phyloP scores from a whole-genome alignment of 345 rosid species.

The Clarkia xantiana region DNA sequence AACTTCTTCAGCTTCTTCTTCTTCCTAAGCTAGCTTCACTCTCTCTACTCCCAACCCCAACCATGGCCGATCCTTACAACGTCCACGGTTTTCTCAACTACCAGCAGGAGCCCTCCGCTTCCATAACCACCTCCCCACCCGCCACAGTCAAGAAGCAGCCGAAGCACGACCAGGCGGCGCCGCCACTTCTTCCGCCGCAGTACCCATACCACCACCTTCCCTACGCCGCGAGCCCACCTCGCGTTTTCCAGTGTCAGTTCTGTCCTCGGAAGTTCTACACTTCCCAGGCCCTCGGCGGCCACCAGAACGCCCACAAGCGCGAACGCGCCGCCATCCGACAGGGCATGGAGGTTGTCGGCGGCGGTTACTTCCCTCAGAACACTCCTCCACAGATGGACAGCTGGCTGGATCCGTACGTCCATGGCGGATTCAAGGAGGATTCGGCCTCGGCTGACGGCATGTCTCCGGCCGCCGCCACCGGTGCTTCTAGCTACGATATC shows the following conservation, averaged over 20 bases:
- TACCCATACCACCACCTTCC: conserved; percentile 7
- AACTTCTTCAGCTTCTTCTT: too few species aligned
- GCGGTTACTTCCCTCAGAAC: conserved; percentile 10
- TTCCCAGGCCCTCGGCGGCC: conserved; percentile 93
- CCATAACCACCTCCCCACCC: neutral
- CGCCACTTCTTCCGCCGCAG: neutral
- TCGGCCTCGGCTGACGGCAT: neutral
- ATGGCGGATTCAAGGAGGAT: neutral
- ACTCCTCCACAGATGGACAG: neutral
- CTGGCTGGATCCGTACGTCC: conserved; percentile 5
- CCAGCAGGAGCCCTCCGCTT: neutral
- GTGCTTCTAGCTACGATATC: neutral
- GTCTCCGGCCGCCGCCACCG: conserved; percentile 3
- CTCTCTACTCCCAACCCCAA: too few species aligned
- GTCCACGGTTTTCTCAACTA: conserved; percentile 7
- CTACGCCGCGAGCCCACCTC: conserved; percentile 12
- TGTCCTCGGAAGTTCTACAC: conserved; percentile 80
- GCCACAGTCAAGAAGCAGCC: neutral
- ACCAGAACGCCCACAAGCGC: conserved; percentile 90
- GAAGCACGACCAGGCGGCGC: neutral
- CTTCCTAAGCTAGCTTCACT: too few species aligned
- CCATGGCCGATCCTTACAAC: conserved; percentile 9
- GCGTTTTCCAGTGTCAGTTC: conserved; percentile 56
- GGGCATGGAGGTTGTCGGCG: conserved; percentile 10
- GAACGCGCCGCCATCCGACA: conserved; percentile 71